Percentiles rank a stretch among this genome's conserved stretches.
Evolutionary conservation across 129 eudicot species (phyloP).

Genomic region (Flaveria trinervia): DNA sequence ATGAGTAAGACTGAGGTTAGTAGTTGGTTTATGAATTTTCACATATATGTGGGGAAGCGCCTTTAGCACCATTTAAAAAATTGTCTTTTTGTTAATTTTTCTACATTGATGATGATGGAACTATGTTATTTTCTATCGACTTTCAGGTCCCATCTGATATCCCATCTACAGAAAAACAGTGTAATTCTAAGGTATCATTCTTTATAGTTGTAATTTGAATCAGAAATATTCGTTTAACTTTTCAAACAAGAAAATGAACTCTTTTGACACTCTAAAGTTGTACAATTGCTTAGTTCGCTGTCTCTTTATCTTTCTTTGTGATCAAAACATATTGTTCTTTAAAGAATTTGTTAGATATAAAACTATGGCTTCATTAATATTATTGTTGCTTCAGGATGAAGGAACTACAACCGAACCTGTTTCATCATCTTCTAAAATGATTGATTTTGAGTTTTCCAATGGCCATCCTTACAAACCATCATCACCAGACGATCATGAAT

Average conservation of each 20-base stretch:
- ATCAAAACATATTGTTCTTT: too few relatives aligned
- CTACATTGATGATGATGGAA: neutral
- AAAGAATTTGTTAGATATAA: too few relatives aligned
- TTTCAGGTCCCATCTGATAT: constrained; percentile 83
- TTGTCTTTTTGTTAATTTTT: neutral
- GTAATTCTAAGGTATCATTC: constrained; percentile 57
- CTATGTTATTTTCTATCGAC: neutral
- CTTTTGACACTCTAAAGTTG: neutral
- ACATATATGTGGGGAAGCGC: neutral
- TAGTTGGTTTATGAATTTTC: constrained; percentile 10
- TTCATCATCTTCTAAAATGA: constrained; percentile 81
- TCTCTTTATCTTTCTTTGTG: neutral
- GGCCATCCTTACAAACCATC: constrained; percentile 54
- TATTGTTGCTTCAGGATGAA: constrained; percentile 59
- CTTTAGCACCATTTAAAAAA: neutral
- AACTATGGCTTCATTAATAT: neutral
- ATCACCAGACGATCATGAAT: constrained; percentile 74
- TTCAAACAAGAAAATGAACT: constrained; percentile 6
- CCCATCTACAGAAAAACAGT: constrained; percentile 53
- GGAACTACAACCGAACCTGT: constrained; percentile 45
- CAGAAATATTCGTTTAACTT: too few relatives aligned
- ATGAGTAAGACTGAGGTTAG: constrained; percentile 84
- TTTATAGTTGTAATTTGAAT: neutral
- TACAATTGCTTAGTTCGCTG: neutral
- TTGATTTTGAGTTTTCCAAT: constrained; percentile 70